Percentiles rank a stretch among this genome's conserved stretches.
These are phyloP conservation scores for Rhodamnia argentea DNA, from an alignment of 345 rosid genomes.

Conservation along the genomic window DNA sequence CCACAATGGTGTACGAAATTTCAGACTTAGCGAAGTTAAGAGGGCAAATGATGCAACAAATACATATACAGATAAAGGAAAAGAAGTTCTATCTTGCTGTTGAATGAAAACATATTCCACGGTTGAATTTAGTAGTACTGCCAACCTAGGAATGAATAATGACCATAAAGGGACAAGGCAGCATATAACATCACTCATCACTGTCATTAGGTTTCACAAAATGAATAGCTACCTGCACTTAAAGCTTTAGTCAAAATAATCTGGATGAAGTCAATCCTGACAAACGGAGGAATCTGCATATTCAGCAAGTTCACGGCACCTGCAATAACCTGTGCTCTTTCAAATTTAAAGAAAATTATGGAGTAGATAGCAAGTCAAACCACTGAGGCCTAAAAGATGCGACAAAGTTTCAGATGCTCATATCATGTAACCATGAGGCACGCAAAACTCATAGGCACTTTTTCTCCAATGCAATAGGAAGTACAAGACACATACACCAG, in stretches of 20 bases:
- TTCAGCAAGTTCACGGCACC: conserved; percentile 69
- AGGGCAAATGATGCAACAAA: background rate
- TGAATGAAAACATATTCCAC: background rate
- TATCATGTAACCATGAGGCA: background rate
- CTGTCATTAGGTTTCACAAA: background rate
- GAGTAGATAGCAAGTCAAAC: background rate
- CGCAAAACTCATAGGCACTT: background rate
- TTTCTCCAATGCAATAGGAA: background rate
- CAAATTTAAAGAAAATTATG: conserved; percentile 14
- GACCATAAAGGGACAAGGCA: background rate
- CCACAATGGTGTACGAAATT: background rate
- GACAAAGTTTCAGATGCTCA: background rate
- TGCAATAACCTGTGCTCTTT: conserved; percentile 57
- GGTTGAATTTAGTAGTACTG: background rate
- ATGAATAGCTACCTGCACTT: conserved; percentile 39
- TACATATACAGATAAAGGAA: background rate
- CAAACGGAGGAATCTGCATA: conserved; percentile 64
- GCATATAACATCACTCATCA: background rate
- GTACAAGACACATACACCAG: background rate
- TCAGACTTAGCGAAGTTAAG: background rate
- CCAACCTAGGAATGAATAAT: background rate
- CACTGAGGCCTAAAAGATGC: background rate
- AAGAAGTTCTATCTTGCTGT: background rate
- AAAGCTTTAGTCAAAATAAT: conserved; percentile 47
- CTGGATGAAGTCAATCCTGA: conserved; percentile 73